A percentile compares a stretch with the other conserved stretches of the same genome.
Conservation (phyloP, 371 early-diverging fungal genomes). For the Umbelopsis sp. region DNA sequence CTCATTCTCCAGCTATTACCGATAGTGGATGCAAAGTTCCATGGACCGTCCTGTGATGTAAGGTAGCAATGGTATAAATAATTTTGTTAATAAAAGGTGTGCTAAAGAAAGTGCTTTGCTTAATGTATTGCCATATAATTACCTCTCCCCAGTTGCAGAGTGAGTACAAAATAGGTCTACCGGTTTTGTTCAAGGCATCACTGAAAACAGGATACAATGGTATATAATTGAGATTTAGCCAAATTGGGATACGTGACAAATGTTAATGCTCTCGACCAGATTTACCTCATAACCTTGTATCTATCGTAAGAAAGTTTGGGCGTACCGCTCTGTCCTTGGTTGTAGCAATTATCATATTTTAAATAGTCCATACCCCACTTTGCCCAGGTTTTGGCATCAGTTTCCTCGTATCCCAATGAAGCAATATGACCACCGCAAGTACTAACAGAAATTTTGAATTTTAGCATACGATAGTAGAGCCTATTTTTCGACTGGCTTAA, state of each 20-base stretch:
- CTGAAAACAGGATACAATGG: conserved; percentile 17
- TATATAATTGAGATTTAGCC: neutral
- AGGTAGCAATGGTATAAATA: neutral
- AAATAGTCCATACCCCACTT: conserved; percentile 50
- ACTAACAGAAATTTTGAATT: neutral
- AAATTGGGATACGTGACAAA: neutral
- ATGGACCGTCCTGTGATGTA: conserved; percentile 24
- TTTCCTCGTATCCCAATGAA: conserved; percentile 33
- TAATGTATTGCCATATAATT: neutral
- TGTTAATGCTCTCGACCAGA: neutral
- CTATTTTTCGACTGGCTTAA: neutral
- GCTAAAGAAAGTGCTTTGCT: neutral
- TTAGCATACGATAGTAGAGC: neutral
- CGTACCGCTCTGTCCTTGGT: conserved; percentile 24
- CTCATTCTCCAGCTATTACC: conserved; percentile 48
- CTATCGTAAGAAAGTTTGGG: conserved; percentile 10
- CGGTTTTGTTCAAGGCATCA: conserved; percentile 48
- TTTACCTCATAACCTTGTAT: conserved; percentile 17
- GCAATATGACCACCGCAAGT: conserved; percentile 30
- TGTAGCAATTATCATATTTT: conserved; percentile 55
- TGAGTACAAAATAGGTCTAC: conserved; percentile 45
- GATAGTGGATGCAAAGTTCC: conserved; percentile 36
- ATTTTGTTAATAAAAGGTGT: neutral
- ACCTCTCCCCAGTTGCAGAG: conserved; percentile 50
- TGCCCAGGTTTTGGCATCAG: conserved; percentile 45